Evolutionary conservation across 148 eudicot species (phyloP), one percentile per base, ranked within the genome.

Genomic region (Vaccinium macrocarpon): DNA sequence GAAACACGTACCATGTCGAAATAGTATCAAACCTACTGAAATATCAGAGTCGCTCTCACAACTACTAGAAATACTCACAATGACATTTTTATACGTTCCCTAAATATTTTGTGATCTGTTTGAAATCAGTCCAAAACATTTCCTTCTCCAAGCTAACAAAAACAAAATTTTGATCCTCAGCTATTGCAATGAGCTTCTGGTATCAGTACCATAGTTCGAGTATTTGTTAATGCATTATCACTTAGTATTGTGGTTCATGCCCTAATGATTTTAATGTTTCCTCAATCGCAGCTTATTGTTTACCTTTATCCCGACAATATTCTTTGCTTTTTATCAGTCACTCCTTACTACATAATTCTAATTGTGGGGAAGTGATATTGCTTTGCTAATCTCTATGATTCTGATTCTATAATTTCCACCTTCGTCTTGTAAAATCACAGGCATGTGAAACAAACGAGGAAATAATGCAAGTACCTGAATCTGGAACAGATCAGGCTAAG

Each of bases 401-500:
- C 3, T 51, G 35, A 2, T 61, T 27, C 49, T 50, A 19, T 29
- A 19, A 11, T 73, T 50, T 64, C n/a, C 81, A 21, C 14, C 84
- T 19, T 6, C 2, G 7, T 66, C 46, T 11, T 68, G 32, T 25
- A 62, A 35, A 51, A 61, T 64, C 78, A 64, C 89, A 95, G 97
- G 87, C 87, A 76, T 88, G 82, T 83, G 98, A 95, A 79, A 90
- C 87, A 76, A 90, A 91, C 66, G 94, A 92, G 88, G 97, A 94
- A 84, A 79, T 91, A 53, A 86, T 88, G 42, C 86, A 86, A 88
- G 82, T 79, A 18, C 88, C 91, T 14, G 92, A 85, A 59, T 84
- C 91, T 29, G 94, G 87, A 88, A 87, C 90, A 80, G 95, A 94
- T 73, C 92, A 92, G 79, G 93, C 95, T 48, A 92, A 94, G 87